Evolutionary conservation across 495 filamentous ascomycete species (phyloP), one percentile per base, ranked within the genome.

Genomic region (Lasiosphaeria ovina): DNA sequence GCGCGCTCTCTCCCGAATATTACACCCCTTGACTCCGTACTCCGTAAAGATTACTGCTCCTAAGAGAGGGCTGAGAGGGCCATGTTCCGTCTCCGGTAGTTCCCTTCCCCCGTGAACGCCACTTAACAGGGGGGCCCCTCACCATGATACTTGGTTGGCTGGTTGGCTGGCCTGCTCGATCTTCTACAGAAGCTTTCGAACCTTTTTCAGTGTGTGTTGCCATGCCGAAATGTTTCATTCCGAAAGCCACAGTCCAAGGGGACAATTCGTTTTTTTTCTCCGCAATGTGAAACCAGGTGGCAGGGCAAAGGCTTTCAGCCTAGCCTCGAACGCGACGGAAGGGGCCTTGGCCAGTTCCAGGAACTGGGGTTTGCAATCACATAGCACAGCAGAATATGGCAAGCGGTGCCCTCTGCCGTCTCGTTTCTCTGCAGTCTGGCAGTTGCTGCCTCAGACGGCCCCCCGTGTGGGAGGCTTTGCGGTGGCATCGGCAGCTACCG

Each of bases 401-500:
- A 35, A 17, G 51, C 51, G 34, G 12, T 49, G n/a, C 24, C 45
- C 40, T 55, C 54, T 63, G 62, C 60, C 63, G 60, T 59, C 60
- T 67, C 58, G 61, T 61, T 57, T 64, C 50, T 54, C 24, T 49
- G 52, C 58, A 51, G 34, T 54, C 55, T 24, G 48, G 53, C 57
- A 47, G 31, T 38, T 55, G 36, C 16, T 44, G 38, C 36, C 8
- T 38, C 36, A 45, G 45, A 51, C 6, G n/a, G 17, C 32, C 24
- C 49, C 17, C 17, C 49, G 49, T 32, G 49, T 8, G 6, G 49
- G 49, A 51, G 32, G 11, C 7, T 35, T 40, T 31, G 12, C 44
- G 54, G 62, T 64, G 58, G 58, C 44, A 57, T 60, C 67, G 67
- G 69, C 65, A 72, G 60, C 56, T 69, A 56, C 69, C 67, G 69